A percentile compares a stretch with the other conserved stretches of the same genome.
phyloP scores from a whole-genome alignment of 169 alveolate species.

The Plasmodium fragile region DNA sequence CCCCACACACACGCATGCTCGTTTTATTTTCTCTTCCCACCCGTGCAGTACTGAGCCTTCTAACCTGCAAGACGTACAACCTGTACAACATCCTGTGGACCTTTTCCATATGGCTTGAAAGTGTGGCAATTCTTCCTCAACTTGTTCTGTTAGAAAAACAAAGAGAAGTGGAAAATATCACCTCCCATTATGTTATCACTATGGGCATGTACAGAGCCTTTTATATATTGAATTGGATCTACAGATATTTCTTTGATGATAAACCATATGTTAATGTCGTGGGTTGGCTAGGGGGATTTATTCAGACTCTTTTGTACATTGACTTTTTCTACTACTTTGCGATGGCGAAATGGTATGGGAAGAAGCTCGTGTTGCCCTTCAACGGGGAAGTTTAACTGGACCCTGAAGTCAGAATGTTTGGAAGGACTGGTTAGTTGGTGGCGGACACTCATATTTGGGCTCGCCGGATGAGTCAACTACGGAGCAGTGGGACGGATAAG shows the following conservation, averaged over 20 bases:
- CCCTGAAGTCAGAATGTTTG: neutral
- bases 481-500: neutral
- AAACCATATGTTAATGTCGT: constrained; percentile 88
- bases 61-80: constrained; percentile 79
- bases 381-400: constrained; percentile 83
- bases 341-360: constrained; percentile 92
- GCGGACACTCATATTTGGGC: neutral
- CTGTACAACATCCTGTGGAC: constrained; percentile 94
- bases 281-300: constrained; percentile 94
- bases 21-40: neutral
- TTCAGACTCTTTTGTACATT: constrained; percentile 94
- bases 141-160: constrained; percentile 93
- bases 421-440: neutral
- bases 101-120: constrained; percentile 96
- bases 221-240: constrained; percentile 95
- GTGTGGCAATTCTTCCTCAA: constrained; percentile 97
- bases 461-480: neutral
- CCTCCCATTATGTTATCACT: constrained; percentile 95
- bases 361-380: constrained; percentile 89
- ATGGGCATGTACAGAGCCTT: constrained; percentile 95
- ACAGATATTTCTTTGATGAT: constrained; percentile 90
- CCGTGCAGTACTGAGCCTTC: constrained; percentile 71
- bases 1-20: neutral
- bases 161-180: constrained; percentile 95
- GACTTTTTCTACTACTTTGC: constrained; percentile 97